These are phyloP conservation scores for Colletotrichum navitas DNA, from an alignment of 2,329 filamentous ascomycete species.

Conservation along the genomic window DNA sequence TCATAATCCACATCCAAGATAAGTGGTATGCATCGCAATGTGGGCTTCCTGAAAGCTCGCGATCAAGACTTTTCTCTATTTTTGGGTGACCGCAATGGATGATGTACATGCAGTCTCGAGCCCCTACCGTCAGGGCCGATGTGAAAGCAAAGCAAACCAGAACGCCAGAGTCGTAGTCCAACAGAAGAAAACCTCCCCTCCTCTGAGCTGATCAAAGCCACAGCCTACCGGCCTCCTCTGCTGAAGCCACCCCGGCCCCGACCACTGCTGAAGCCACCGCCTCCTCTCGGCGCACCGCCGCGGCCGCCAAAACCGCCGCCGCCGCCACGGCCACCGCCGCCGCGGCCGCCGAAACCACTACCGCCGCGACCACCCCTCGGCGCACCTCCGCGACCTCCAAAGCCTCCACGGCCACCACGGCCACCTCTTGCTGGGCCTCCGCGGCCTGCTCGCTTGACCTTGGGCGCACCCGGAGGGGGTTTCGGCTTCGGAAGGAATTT, in stretches of 20 bases:
- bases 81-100: conserved; percentile 38
- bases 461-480: conserved; percentile 72
- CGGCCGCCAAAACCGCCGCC: conserved; percentile 47
- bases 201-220: conserved; percentile 11
- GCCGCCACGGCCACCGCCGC: conserved; percentile 25
- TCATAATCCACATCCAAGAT: too few relatives aligned
- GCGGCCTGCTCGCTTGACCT: conserved; percentile 70
- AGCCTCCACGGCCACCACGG: conserved; percentile 55
- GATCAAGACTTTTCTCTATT: conserved; percentile 29
- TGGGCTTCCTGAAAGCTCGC: background rate
- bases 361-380: conserved; percentile 46
- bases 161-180: conserved; percentile 40
- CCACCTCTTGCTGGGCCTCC: conserved; percentile 57
- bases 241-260: conserved; percentile 42
- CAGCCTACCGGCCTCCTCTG: conserved; percentile 38
- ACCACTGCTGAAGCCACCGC: conserved; percentile 38
- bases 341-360: conserved; percentile 47
- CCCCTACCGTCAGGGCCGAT: conserved; percentile 35
- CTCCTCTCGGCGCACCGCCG: conserved; percentile 44
- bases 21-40: background rate
- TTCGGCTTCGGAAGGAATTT: conserved; percentile 98
- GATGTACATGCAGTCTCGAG: conserved; percentile 40
- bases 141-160: conserved; percentile 41
- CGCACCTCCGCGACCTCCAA: conserved; percentile 44
- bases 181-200: conserved; percentile 39